These are phyloP conservation scores for Bryoglossum gracile DNA, from an alignment of 495 filamentous ascomycete species.

Conservation along the genomic window DNA sequence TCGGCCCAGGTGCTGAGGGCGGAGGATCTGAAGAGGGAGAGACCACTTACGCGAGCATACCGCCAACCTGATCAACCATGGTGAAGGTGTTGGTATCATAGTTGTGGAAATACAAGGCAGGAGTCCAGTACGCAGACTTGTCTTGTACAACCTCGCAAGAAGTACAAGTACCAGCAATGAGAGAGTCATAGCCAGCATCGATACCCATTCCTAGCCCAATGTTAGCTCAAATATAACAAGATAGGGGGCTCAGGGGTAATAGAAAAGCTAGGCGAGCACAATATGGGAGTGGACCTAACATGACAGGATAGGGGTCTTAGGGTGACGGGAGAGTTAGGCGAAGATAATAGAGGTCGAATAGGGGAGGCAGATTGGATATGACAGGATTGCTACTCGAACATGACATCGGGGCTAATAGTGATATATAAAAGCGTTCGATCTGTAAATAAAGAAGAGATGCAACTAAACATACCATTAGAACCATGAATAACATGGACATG, in stretches of 20 bases:
- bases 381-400: no score
- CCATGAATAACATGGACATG: constrained; percentile 75
- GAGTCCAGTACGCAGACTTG: constrained; percentile 65
- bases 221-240: no score
- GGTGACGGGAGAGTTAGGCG: no score
- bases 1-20: no score
- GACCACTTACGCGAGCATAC: constrained; percentile 50
- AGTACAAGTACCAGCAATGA: constrained; percentile 49
- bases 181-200: constrained; percentile 38
- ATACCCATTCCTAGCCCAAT: constrained; percentile 39
- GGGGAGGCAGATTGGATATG: no score
- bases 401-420: no score
- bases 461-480: constrained; percentile 39
- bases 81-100: constrained; percentile 33
- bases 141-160: constrained; percentile 58
- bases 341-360: no score
- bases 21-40: not conserved
- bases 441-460: not conserved
- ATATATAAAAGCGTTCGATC: constrained; percentile 11
- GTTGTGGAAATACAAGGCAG: constrained; percentile 56
- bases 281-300: no score
- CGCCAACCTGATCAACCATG: constrained; percentile 48
- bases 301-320: no score
- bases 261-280: not conserved
- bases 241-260: not conserved